Conservation (phyloP, 148 eudicot genomes). For the Cornus suecica region DNA sequence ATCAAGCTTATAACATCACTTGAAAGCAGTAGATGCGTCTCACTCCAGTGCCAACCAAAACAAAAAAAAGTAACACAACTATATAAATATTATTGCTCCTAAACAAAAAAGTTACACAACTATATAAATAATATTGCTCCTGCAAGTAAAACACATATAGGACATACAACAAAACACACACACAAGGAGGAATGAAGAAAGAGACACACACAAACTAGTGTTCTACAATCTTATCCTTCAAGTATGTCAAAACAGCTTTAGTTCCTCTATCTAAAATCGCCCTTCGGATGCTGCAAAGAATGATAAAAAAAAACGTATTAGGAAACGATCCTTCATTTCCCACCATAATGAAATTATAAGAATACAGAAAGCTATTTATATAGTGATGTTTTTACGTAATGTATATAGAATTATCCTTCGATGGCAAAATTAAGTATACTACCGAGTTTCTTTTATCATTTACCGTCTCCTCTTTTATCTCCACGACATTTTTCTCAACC, state of each 20-base stretch:
- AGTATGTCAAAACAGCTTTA: slow-evolving; percentile 67
- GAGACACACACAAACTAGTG: slow-evolving; percentile 4
- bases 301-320: neutral
- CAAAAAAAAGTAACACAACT: neutral
- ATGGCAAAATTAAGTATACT: too few relatives aligned
- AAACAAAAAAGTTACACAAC: too few relatives aligned
- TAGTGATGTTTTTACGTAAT: too few relatives aligned
- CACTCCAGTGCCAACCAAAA: neutral
- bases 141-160: neutral
- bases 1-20: neutral
- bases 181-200: neutral
- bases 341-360: neutral
- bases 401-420: too few relatives aligned
- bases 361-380: neutral
- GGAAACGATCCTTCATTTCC: neutral
- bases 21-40: neutral
- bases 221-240: slow-evolving; percentile 64
- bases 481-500: too few relatives aligned
- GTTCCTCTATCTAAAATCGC: slow-evolving; percentile 89
- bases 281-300: slow-evolving; percentile 76
- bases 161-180: neutral
- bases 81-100: neutral
- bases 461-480: too few relatives aligned
- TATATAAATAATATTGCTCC: neutral
- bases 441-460: too few relatives aligned